Evolutionary conservation across 176 grass and related monocot genomes (phyloP).

Genomic region (Aegilops speltoides): DNA sequence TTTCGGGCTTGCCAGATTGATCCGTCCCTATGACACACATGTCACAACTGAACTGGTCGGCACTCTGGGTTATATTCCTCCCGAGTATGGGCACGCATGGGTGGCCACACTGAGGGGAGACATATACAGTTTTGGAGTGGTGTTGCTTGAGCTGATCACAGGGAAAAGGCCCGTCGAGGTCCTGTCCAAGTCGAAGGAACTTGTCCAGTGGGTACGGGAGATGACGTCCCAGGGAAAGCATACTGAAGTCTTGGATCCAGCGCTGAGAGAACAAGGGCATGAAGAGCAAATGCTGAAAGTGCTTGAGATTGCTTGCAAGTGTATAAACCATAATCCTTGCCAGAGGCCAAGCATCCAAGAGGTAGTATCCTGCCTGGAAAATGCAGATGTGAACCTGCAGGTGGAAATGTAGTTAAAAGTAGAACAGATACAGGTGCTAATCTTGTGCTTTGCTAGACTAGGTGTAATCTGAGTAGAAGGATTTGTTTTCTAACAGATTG

Average conservation of each 20-base stretch:
- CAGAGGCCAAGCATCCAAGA: slow-evolving; percentile 68
- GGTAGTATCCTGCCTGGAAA: slow-evolving; percentile 61
- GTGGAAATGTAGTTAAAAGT: slow-evolving; percentile 23
- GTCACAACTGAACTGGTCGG: slow-evolving; percentile 85
- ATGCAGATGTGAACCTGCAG: slow-evolving; percentile 29
- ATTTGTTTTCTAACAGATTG: slow-evolving; percentile 35
- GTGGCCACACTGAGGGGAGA: slow-evolving; percentile 80
- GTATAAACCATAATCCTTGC: slow-evolving; percentile 63
- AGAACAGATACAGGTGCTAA: slow-evolving; percentile 9
- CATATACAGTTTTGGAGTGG: slow-evolving; percentile 92
- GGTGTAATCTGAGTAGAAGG: slow-evolving; percentile 26
- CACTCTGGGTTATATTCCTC: slow-evolving; percentile 92
- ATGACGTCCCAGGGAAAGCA: slow-evolving; percentile 52
- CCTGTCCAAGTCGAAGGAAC: slow-evolving; percentile 56
- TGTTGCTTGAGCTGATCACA: slow-evolving; percentile 81
- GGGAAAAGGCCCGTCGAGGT: slow-evolving; percentile 79
- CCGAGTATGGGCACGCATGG: slow-evolving; percentile 81
- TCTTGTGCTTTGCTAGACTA: slow-evolving; percentile 22
- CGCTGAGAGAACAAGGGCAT: slow-evolving; percentile 49
- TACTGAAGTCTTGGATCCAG: slow-evolving; percentile 53
- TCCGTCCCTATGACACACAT: slow-evolving; percentile 82
- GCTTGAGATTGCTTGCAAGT: slow-evolving; percentile 70
- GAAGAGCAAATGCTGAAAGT: slow-evolving; percentile 75
- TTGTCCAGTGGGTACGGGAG: slow-evolving; percentile 72
- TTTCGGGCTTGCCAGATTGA: slow-evolving; percentile 83